phyloP scores from a whole-genome alignment of 768 basidiomycete species.

The Phallus indusiatus region DNA sequence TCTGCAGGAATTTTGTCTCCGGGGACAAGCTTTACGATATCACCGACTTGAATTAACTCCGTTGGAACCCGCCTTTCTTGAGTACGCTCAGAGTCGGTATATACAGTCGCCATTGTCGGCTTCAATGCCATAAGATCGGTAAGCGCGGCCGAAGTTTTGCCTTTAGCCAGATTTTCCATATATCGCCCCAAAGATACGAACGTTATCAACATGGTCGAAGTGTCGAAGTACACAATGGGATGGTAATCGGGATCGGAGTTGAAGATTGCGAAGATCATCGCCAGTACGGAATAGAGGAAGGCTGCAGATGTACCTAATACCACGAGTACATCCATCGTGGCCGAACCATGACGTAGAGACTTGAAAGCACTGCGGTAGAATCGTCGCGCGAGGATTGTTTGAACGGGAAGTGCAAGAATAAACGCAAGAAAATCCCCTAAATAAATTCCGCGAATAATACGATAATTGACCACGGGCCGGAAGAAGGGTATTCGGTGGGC shows the following conservation, averaged over 20 bases:
- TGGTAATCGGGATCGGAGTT: slow-evolving; percentile 57
- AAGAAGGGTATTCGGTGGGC: slow-evolving; percentile 58
- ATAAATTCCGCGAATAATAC: slow-evolving; percentile 59
- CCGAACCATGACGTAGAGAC: slow-evolving; percentile 76
- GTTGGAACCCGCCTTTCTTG: slow-evolving; percentile 88
- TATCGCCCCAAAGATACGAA: slow-evolving; percentile 94
- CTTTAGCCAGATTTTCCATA: slow-evolving; percentile 94
- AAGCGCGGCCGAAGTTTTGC: slow-evolving; percentile 91
- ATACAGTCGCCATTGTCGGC: slow-evolving; percentile 93
- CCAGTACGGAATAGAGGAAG: slow-evolving; percentile 77
- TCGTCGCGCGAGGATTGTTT: slow-evolving; percentile 81
- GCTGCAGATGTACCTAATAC: slow-evolving; percentile 92
- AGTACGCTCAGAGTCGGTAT: slow-evolving; percentile 75
- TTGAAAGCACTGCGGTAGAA: slow-evolving; percentile 91
- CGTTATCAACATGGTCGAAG: slow-evolving; percentile 96
- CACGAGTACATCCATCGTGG: slow-evolving; percentile 98
- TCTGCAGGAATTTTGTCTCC: slow-evolving; percentile 97
- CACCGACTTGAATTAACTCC: slow-evolving; percentile 90
- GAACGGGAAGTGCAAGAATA: slow-evolving; percentile 78
- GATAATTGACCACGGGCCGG: slow-evolving; percentile 37
- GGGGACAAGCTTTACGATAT: slow-evolving; percentile 87
- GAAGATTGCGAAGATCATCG: slow-evolving; percentile 57
- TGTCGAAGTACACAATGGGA: slow-evolving; percentile 94
- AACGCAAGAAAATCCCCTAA: slow-evolving; percentile 73
- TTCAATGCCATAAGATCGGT: slow-evolving; percentile 94